phyloP scores from a whole-genome alignment of 345 rosid genomes.

The Gossypium turneri region DNA sequence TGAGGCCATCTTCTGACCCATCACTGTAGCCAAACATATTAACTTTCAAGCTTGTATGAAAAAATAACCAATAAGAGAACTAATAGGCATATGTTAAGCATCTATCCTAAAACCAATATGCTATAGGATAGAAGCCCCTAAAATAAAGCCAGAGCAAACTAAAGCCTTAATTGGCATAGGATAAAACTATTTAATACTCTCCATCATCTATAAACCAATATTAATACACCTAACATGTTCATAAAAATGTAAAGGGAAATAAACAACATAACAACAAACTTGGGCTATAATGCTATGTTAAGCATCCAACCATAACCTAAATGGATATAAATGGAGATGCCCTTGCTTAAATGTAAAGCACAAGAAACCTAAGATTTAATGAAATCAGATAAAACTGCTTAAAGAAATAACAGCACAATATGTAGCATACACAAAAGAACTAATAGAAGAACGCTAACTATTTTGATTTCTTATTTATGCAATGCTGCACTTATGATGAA shows the following conservation, averaged over 20 bases:
- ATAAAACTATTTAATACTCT: neutral
- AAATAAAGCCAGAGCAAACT: conserved; percentile 5
- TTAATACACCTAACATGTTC: neutral
- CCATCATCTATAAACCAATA: neutral
- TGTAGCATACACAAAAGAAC: neutral
- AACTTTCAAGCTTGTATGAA: conserved; percentile 14
- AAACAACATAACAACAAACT: neutral
- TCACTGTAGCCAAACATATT: conserved; percentile 49
- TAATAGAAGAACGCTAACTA: neutral
- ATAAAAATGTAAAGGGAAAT: conserved; percentile 1
- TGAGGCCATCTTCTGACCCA: conserved; percentile 84
- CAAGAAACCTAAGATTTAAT: neutral
- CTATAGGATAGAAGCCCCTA: neutral
- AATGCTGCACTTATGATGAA: neutral
- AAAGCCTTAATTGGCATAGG: neutral
- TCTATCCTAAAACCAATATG: neutral
- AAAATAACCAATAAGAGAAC: neutral
- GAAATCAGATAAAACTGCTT: neutral
- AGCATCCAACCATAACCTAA: neutral
- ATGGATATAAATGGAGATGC: neutral
- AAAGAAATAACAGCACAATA: neutral
- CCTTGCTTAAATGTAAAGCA: neutral
- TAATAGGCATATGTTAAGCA: neutral
- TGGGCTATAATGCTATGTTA: neutral
- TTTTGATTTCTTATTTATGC: neutral